Evolutionary conservation across 2,329 filamentous ascomycete genomes (phyloP).

Genomic region (Aspergillus unguis): DNA sequence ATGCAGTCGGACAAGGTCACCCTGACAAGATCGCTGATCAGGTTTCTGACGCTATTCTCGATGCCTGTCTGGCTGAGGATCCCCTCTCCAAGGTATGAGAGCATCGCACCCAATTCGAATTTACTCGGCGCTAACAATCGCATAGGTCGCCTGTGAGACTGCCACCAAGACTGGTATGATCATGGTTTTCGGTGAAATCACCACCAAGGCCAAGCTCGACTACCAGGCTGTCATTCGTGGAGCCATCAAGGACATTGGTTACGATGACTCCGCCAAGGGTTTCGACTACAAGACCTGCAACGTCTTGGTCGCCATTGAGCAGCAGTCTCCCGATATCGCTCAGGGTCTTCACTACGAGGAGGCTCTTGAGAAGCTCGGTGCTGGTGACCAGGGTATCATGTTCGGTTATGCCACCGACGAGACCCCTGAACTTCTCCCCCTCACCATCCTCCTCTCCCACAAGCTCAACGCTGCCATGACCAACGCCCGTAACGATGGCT

Average conservation of each 20-base stretch:
- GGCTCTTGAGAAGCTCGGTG: constrained; percentile 94
- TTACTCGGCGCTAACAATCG: constrained; percentile 12
- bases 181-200: constrained; percentile 99
- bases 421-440: constrained; percentile 92
- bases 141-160: constrained; percentile 85
- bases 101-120: too few relatives aligned
- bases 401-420: constrained; percentile 99
- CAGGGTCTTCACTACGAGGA: constrained; percentile 98
- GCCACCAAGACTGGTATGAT: constrained; percentile 99
- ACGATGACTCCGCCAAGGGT: constrained; percentile 93
- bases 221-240: constrained; percentile 97
- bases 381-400: constrained; percentile 99
- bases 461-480: constrained; percentile 96
- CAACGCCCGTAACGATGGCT: constrained; percentile 79
- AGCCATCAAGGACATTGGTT: constrained; percentile 97
- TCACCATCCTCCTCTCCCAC: constrained; percentile 92
- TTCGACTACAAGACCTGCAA: constrained; percentile 99
- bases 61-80: constrained; percentile 88
- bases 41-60: constrained; percentile 96
- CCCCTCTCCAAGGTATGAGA: constrained; percentile 78
- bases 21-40: constrained; percentile 59
- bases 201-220: constrained; percentile 90
- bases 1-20: neutral
- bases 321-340: constrained; percentile 98
- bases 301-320: constrained; percentile 96